A percentile compares a stretch with the other conserved stretches of the same genome.
Evolutionary conservation across 1,139 yeast species (phyloP).

Genomic region (Casaregolazyma suthepensis): DNA sequence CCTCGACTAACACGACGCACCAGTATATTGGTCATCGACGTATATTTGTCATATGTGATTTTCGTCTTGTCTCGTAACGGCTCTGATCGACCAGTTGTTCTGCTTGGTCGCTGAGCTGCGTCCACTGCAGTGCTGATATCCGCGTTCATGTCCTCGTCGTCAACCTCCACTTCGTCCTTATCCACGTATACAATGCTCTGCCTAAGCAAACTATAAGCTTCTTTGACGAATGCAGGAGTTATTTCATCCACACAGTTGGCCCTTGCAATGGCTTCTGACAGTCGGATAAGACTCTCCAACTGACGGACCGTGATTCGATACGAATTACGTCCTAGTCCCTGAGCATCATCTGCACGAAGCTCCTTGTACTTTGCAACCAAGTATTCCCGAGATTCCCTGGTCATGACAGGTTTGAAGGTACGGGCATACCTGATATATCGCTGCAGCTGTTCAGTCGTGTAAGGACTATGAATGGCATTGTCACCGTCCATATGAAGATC

Average conservation of each 20-base stretch:
- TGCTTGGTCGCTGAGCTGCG: slow-evolving; percentile 4
- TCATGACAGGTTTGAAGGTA: slow-evolving; percentile 87
- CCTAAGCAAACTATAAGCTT: slow-evolving; percentile 83
- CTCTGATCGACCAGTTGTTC: slow-evolving; percentile 2
- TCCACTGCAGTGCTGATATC: slow-evolving; percentile 16
- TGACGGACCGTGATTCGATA: slow-evolving; percentile 97
- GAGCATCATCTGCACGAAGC: slow-evolving; percentile 85
- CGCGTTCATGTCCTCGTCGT: slow-evolving; percentile 38
- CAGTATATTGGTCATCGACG: slow-evolving; percentile 72
- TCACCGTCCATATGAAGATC: slow-evolving; percentile 89
- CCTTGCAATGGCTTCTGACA: slow-evolving; percentile 94
- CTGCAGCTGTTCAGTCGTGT: slow-evolving; percentile 78
- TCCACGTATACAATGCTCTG: slow-evolving; percentile 93
- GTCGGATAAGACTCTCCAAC: slow-evolving; percentile 82
- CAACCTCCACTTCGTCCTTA: slow-evolving; percentile 86
- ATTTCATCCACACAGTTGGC: slow-evolving; percentile 93
- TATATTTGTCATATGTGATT: slow-evolving; percentile 81
- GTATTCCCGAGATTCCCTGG: slow-evolving; percentile 71
- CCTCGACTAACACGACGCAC: slow-evolving; percentile 60
- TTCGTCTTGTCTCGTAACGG: slow-evolving; percentile 38
- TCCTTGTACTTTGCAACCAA: slow-evolving; percentile 80
- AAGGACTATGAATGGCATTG: slow-evolving; percentile 86
- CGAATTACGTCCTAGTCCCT: slow-evolving; percentile 76
- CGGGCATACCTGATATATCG: slow-evolving; percentile 89
- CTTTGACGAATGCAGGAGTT: slow-evolving; percentile 82